Percentiles rank a stretch among this genome's conserved stretches.
These are phyloP conservation scores for Polygonum aviculare DNA, from an alignment of 148 eudicot genomes.

Conservation along the genomic window DNA sequence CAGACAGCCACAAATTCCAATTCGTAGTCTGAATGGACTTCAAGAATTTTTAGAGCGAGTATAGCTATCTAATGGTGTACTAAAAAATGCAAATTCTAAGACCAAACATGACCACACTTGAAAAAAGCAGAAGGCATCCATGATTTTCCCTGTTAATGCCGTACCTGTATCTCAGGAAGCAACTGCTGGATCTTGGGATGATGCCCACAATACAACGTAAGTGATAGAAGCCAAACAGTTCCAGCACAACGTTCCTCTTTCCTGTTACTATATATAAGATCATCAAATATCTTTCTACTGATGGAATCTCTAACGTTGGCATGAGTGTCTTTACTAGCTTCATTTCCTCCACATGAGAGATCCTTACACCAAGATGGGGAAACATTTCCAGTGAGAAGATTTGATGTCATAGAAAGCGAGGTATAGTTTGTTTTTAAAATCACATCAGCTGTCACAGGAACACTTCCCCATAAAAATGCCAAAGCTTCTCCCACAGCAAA, in stretches of 20 bases:
- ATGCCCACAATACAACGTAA: constrained; percentile 86
- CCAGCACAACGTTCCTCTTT: constrained; percentile 98
- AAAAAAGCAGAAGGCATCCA: not conserved
- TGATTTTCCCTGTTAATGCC: not conserved
- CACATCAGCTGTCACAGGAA: constrained; percentile 84
- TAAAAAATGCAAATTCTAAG: not conserved
- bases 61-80: not conserved
- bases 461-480: constrained; percentile 90
- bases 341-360: constrained; percentile 29
- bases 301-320: constrained; percentile 53
- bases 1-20: not conserved
- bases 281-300: constrained; percentile 79
- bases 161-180: constrained; percentile 98
- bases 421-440: constrained; percentile 80
- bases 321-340: constrained; percentile 36
- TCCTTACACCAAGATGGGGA: constrained; percentile 42
- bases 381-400: constrained; percentile 65
- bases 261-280: constrained; percentile 69
- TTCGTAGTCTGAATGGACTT: not conserved
- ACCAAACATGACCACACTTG: not conserved
- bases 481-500: constrained; percentile 99
- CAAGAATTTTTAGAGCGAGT: not conserved
- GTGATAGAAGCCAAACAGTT: constrained; percentile 85
- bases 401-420: constrained; percentile 83
- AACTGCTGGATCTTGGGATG: constrained; percentile 62